Evolutionary conservation across 805 yeast species (phyloP).

Genomic region (Debaryomyces maramus): DNA sequence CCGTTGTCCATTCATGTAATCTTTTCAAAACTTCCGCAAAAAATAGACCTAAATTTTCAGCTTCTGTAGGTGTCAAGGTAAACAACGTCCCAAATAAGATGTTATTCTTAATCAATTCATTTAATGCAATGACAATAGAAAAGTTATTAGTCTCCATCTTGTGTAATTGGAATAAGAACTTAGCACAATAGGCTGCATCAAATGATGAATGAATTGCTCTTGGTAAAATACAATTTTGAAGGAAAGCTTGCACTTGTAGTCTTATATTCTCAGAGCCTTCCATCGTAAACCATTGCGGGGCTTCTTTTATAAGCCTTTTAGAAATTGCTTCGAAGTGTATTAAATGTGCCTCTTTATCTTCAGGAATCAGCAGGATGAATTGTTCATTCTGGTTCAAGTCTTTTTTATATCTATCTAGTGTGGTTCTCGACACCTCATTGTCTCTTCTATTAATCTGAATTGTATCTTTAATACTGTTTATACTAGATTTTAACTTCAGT

Average conservation of each 20-base stretch:
- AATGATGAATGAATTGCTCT: slow-evolving; percentile 75
- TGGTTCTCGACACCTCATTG: slow-evolving; percentile 19
- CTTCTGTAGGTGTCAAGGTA: slow-evolving; percentile 71
- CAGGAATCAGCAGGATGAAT: slow-evolving; percentile 27
- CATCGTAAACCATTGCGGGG: slow-evolving; percentile 40
- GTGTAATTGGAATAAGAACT: slow-evolving; percentile 57
- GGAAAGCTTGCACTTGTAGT: slow-evolving; percentile 30
- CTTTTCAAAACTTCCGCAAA: slow-evolving; percentile 52
- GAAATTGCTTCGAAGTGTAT: slow-evolving; percentile 33
- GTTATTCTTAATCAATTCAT: slow-evolving; percentile 48
- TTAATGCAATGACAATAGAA: slow-evolving; percentile 39
- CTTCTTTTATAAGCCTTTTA: slow-evolving; percentile 26
- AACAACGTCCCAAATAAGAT: slow-evolving; percentile 59
- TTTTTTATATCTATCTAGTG: slow-evolving; percentile 24
- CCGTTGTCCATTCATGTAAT: slow-evolving; percentile 46
- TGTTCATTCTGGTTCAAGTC: slow-evolving; percentile 23
- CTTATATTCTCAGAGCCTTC: slow-evolving; percentile 10
- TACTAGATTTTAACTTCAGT: slow-evolving; percentile 36
- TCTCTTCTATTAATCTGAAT: slow-evolving; percentile 28
- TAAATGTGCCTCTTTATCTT: slow-evolving; percentile 48
- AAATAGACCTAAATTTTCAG: slow-evolving; percentile 81
- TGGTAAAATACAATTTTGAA: slow-evolving; percentile 72
- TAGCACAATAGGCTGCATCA: slow-evolving; percentile 72
- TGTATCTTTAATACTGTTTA: slow-evolving; percentile 36
- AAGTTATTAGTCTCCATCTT: slow-evolving; percentile 33